A percentile compares a stretch with the other conserved stretches of the same genome.
Evolutionary conservation across 805 yeast genomes (phyloP).

Genomic region (Schwanniomyces sp.): DNA sequence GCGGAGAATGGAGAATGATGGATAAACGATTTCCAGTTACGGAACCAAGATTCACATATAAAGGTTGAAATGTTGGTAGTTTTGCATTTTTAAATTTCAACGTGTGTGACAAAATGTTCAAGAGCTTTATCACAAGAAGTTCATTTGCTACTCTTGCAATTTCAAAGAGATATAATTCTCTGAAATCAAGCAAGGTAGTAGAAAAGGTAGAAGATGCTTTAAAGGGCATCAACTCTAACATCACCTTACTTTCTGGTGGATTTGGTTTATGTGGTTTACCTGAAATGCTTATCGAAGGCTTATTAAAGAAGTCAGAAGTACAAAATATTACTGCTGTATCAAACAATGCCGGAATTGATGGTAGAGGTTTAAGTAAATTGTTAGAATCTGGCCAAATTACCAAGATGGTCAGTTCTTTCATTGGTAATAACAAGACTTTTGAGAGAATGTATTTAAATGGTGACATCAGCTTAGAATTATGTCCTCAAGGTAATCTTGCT

Average conservation of each 20-base stretch:
- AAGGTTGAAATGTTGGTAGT: not conserved
- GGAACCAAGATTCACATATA: not conserved
- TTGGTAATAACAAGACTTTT: slow-evolving; percentile 45
- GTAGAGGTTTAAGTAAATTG: slow-evolving; percentile 42
- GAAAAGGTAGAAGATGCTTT: slow-evolving; percentile 28
- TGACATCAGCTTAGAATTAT: slow-evolving; percentile 43
- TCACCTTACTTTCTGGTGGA: slow-evolving; percentile 46
- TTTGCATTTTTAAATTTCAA: not conserved
- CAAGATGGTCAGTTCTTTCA: slow-evolving; percentile 46
- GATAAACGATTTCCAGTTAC: not conserved
- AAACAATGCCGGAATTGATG: slow-evolving; percentile 50
- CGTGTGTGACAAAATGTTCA: not conserved
- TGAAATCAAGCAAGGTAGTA: slow-evolving; percentile 12
- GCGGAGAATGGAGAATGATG: not conserved
- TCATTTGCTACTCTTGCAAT: not conserved
- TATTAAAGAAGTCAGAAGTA: slow-evolving; percentile 30
- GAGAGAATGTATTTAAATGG: slow-evolving; percentile 43
- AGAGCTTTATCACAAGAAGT: not conserved
- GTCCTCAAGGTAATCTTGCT: slow-evolving; percentile 55
- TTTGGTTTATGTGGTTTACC: slow-evolving; percentile 52
- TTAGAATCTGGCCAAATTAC: slow-evolving; percentile 42
- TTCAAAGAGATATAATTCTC: not conserved
- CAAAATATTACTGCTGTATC: slow-evolving; percentile 43
- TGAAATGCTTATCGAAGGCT: slow-evolving; percentile 41
- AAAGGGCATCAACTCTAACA: slow-evolving; percentile 23